A percentile compares a stretch with the other conserved stretches of the same genome.
phyloP scores from a whole-genome alignment of 495 filamentous ascomycete species.

The Immersiella caudata region DNA sequence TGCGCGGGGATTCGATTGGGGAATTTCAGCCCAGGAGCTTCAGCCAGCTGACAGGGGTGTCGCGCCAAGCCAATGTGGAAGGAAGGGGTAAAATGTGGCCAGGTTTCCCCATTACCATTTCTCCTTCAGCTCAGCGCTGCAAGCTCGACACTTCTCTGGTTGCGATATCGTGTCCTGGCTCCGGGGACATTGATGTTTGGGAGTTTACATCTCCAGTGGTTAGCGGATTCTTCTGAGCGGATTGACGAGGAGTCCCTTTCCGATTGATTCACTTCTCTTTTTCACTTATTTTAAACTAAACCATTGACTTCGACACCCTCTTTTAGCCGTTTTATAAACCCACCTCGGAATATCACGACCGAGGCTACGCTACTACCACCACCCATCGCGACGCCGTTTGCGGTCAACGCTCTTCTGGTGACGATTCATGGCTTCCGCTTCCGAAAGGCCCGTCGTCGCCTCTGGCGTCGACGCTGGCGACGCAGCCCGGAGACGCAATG shows the following conservation, averaged over 20 bases:
- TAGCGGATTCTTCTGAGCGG: conserved; percentile 16
- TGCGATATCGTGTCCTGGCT: conserved; percentile 27
- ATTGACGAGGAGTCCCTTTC: conserved; percentile 15
- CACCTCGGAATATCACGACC: conserved; percentile 27
- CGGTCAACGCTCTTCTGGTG: conserved; percentile 2
- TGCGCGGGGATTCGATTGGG: conserved; percentile 14
- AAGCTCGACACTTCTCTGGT: conserved; percentile 30
- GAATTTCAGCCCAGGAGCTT: conserved; percentile 14
- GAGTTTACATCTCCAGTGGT: conserved; percentile 23
- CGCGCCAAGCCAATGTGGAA: conserved; percentile 28
- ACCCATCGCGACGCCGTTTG: conserved; percentile 13
- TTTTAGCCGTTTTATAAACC: conserved; percentile 32
- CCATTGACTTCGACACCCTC: conserved; percentile 30
- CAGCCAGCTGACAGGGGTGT: conserved; percentile 20
- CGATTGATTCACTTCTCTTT: conserved; percentile 18
- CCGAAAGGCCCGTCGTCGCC: conserved; percentile 54
- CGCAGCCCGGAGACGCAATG: conserved; percentile 75
- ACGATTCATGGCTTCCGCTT: conserved; percentile 43
- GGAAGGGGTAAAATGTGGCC: conserved; percentile 31
- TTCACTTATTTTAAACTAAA: conserved; percentile 14
- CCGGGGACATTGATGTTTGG: conserved; percentile 27
- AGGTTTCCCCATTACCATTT: conserved; percentile 32
- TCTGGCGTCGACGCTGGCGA: conserved; percentile 70
- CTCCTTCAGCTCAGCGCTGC: conserved; percentile 28
- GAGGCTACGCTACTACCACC: conserved; percentile 20